Evolutionary conservation across 1,284 basidiomycete species (phyloP).

Genomic region (Austroboletus novae-zelandiae): DNA sequence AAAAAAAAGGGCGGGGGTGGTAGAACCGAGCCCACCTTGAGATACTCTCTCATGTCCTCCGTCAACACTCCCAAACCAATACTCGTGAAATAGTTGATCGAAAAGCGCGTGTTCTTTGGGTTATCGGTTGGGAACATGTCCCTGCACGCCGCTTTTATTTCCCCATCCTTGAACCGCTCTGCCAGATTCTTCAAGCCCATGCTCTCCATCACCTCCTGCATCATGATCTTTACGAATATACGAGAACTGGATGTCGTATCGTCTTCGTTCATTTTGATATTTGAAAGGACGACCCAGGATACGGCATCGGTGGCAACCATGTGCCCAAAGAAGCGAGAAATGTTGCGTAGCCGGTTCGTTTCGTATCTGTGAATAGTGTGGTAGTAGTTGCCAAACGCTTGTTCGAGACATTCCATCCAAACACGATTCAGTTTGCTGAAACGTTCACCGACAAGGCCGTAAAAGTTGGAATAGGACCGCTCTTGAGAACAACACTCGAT

Average conservation of each 20-base stretch:
- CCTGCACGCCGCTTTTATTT: slow-evolving; percentile 71
- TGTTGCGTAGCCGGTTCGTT: slow-evolving; percentile 96
- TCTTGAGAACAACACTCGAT: slow-evolving; percentile 99
- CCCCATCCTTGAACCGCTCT: slow-evolving; percentile 85
- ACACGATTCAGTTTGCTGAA: slow-evolving; percentile 94
- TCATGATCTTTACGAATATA: slow-evolving; percentile 97
- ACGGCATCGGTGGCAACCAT: slow-evolving; percentile 83
- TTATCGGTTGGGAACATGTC: slow-evolving; percentile 96
- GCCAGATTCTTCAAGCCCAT: slow-evolving; percentile 85
- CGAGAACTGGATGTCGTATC: slow-evolving; percentile 95
- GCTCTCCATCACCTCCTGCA: slow-evolving; percentile 91
- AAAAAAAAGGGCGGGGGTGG: background rate
- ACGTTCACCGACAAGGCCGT: slow-evolving; percentile 93
- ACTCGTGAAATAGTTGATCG: slow-evolving; percentile 98
- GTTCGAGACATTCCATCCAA: slow-evolving; percentile 89
- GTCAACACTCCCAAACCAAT: slow-evolving; percentile 90
- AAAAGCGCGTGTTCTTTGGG: slow-evolving; percentile 95
- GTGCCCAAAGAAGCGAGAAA: slow-evolving; percentile 95
- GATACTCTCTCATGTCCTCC: slow-evolving; percentile 94
- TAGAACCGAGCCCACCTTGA: slow-evolving; percentile 61
- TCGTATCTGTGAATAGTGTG: slow-evolving; percentile 98
- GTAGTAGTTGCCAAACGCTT: slow-evolving; percentile 90
- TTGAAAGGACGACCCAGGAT: slow-evolving; percentile 84
- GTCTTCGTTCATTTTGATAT: slow-evolving; percentile 94
- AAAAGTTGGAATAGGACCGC: slow-evolving; percentile 94